These are phyloP conservation scores for Wallemia ichthyophaga DNA, from an alignment of 1,284 basidiomycete genomes.

Conservation along the genomic window DNA sequence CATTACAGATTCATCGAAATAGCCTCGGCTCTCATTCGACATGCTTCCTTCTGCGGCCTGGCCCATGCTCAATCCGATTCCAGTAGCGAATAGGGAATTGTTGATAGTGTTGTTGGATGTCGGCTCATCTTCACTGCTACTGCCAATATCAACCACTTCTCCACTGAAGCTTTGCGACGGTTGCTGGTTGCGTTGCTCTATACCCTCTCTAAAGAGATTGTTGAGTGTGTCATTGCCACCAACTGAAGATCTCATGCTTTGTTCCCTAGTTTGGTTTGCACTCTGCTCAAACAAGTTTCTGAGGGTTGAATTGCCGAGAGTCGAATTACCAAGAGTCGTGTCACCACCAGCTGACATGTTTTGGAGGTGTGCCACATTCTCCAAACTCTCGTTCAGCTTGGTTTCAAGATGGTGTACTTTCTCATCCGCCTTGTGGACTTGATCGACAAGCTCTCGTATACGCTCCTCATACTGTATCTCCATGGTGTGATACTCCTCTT, in stretches of 20 bases:
- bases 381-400: not conserved
- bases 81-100: not conserved
- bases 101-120: not conserved
- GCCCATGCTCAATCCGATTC: not conserved
- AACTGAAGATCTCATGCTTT: not conserved
- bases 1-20: not conserved
- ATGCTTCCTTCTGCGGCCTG: not conserved
- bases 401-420: not conserved
- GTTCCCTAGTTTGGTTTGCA: not conserved
- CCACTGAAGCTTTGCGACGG: no score
- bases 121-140: not conserved
- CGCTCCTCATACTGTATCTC: not conserved
- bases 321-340: not conserved
- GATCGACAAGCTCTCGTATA: not conserved
- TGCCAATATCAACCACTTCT: not conserved
- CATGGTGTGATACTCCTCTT: not conserved
- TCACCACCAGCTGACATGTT: not conserved
- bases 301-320: not conserved
- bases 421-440: not conserved
- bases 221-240: not conserved
- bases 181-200: no score
- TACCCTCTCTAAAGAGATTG: not conserved
- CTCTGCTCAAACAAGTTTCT: not conserved
- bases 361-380: no score
- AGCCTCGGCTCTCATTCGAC: not conserved